Conservation (phyloP, 2,329 filamentous ascomycete genomes). For the Exophiala viscosa region DNA sequence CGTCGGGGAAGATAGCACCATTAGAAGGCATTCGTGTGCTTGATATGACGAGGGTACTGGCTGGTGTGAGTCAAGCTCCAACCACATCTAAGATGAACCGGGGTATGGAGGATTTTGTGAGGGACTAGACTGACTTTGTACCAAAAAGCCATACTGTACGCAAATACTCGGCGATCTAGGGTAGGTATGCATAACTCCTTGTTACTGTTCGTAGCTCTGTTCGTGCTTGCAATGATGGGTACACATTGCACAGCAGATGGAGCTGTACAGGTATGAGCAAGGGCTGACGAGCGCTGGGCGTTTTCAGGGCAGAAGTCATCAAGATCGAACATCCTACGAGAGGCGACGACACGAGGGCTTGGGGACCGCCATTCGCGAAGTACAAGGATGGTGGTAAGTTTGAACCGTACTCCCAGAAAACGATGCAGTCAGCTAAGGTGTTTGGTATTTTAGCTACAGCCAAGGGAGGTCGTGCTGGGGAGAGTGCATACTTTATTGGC, state of each 20-base stretch:
- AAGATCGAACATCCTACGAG: constrained; percentile 91
- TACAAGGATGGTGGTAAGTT: constrained; percentile 60
- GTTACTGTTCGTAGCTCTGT: too few species aligned
- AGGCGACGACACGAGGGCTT: constrained; percentile 91
- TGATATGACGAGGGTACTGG: constrained; percentile 94
- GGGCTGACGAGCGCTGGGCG: background rate
- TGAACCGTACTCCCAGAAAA: constrained; percentile 33
- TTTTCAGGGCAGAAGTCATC: constrained; percentile 80
- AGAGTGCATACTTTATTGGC: constrained; percentile 90
- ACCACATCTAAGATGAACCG: background rate
- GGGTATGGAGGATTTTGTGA: background rate
- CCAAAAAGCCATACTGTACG: constrained; percentile 81
- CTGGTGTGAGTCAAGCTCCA: constrained; percentile 64
- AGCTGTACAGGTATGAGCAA: constrained; percentile 5
- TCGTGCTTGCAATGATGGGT: too few species aligned
- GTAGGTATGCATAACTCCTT: constrained; percentile 53
- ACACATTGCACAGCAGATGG: too few species aligned
- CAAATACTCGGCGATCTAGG: constrained; percentile 95
- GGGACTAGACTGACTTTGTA: background rate
- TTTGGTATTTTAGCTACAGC: constrained; percentile 4
- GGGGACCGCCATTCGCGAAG: constrained; percentile 89
- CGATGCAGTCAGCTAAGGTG: background rate
- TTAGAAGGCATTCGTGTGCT: constrained; percentile 82
- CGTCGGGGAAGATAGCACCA: constrained; percentile 47
- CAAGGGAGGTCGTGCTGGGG: constrained; percentile 57